Conservation (phyloP, 2,329 filamentous ascomycete genomes). For the Acarospora socialis region DNA sequence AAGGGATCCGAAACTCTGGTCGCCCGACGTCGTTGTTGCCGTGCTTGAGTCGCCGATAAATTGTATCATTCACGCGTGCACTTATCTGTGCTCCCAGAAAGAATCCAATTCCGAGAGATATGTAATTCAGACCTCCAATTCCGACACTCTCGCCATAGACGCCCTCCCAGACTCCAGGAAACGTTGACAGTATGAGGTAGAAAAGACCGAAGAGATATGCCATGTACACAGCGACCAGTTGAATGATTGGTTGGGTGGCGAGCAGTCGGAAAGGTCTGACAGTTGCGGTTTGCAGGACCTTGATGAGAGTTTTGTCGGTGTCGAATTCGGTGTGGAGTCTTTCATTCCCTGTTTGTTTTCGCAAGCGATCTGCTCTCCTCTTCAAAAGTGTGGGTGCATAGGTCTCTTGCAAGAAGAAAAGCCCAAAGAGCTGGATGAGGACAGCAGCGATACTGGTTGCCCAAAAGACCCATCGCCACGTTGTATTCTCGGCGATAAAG, state of each 20-base stretch:
- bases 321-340: neutral
- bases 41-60: conserved; percentile 26
- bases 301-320: neutral
- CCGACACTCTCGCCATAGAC: conserved; percentile 42
- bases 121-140: conserved; percentile 50
- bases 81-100: conserved; percentile 30
- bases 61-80: conserved; percentile 24
- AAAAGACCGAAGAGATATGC: conserved; percentile 42
- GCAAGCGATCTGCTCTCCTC: conserved; percentile 32
- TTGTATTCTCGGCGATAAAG: conserved; percentile 20
- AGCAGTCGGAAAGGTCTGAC: conserved; percentile 8
- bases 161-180: conserved; percentile 42
- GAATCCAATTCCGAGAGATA: conserved; percentile 49
- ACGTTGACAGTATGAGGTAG: conserved; percentile 50
- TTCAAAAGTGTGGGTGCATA: conserved; percentile 43
- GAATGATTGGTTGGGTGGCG: conserved; percentile 2
- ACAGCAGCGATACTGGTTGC: conserved; percentile 40
- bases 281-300: conserved; percentile 11
- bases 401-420: conserved; percentile 41
- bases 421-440: conserved; percentile 37
- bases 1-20: conserved; percentile 31
- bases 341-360: conserved; percentile 4
- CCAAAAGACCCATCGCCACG: conserved; percentile 37
- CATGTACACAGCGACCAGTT: conserved; percentile 10
- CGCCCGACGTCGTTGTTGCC: conserved; percentile 21